Evolutionary conservation across 208 protist genomes (phyloP).

Genomic region (Trypanosoma rangeli): DNA sequence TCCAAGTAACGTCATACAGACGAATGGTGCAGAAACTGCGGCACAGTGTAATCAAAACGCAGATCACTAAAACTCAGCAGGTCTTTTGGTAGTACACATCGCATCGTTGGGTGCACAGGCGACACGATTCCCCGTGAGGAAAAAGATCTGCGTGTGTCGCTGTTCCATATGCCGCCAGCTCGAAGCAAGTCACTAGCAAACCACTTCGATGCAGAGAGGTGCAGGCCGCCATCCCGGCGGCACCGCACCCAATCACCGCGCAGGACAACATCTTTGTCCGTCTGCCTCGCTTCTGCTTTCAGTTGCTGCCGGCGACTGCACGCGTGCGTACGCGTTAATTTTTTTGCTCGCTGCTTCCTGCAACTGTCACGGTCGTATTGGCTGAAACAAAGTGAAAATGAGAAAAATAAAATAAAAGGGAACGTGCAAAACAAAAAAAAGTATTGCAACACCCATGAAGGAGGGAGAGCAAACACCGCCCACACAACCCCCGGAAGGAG

Average conservation of each 20-base stretch:
- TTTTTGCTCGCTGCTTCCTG: not conserved
- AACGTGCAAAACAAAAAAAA: constrained; percentile 6
- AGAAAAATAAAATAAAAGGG: not conserved
- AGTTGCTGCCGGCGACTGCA: constrained; percentile 1
- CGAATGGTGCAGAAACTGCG: constrained; percentile 88
- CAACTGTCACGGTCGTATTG: too few relatives aligned
- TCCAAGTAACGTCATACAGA: constrained; percentile 78
- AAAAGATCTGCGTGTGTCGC: constrained; percentile 66
- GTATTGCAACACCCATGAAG: not conserved
- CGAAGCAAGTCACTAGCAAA: constrained; percentile 87
- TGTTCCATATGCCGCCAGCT: constrained; percentile 66
- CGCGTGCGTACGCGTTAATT: not conserved
- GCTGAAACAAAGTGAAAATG: too few relatives aligned
- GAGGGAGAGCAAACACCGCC: not conserved
- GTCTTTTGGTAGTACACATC: constrained; percentile 85
- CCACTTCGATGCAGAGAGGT: constrained; percentile 68
- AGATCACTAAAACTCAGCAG: constrained; percentile 83
- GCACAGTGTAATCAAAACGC: constrained; percentile 78
- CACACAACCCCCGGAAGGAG: not conserved
- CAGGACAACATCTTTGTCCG: constrained; percentile 67
- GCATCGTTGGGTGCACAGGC: constrained; percentile 81
- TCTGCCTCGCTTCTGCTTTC: constrained; percentile 16
- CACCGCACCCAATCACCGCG: constrained; percentile 86
- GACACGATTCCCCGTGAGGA: constrained; percentile 67
- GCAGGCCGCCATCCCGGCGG: constrained; percentile 80